Evolutionary conservation across 257 asterid genomes (phyloP).

Genomic region (Solanum neorickii): DNA sequence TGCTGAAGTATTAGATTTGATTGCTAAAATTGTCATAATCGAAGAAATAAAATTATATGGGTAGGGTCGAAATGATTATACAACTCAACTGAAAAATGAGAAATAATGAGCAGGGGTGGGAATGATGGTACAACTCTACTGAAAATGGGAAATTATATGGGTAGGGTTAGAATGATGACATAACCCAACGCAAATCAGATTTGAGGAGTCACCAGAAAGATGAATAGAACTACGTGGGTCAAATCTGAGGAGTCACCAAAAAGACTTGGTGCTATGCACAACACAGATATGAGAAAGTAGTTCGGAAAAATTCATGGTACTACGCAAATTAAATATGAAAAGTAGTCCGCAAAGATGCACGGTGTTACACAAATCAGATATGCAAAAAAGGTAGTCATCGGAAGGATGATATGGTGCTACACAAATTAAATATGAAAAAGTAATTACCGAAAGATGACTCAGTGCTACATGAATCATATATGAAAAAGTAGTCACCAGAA

Average conservation of each 20-base stretch:
- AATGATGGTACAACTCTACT: background rate
- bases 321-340: background rate
- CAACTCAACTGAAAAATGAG: background rate
- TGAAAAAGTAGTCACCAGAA: background rate
- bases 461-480: background rate
- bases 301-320: background rate
- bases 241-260: background rate
- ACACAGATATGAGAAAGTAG: background rate
- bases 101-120: background rate
- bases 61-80: background rate
- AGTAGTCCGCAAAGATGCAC: background rate
- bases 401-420: too few relatives aligned
- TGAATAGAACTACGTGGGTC: too few relatives aligned
- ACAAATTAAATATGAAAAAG: too few relatives aligned
- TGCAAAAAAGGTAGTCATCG: background rate
- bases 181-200: background rate
- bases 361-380: background rate
- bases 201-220: too few relatives aligned
- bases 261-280: background rate
- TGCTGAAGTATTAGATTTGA: background rate
- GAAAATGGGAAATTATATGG: background rate
- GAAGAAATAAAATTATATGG: background rate
- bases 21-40: background rate
- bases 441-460: background rate
- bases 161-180: background rate